Base-by-base conservation (phyloP, 805 yeast genomes). In the Sugiyamaella floridensis region DNA sequence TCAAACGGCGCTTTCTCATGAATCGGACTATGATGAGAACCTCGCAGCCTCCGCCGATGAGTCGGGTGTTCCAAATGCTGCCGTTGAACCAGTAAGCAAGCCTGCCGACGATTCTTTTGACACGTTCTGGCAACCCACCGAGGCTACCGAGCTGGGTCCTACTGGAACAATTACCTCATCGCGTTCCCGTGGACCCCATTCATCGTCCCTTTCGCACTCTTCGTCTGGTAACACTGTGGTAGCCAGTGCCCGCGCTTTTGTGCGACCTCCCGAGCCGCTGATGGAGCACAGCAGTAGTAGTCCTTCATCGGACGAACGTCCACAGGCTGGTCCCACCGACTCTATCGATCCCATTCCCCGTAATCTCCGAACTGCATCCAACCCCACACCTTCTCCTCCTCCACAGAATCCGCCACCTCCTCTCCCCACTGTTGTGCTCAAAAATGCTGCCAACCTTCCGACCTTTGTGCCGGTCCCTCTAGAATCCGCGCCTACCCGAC, bases 1-100 rank as follows among this genome's bases (percentile, higher is more conserved):
- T 41, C 52, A 45, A 28, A 57, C 60, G 6, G 60, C 60, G 7
- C 34, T 20, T 8, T 51, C 57, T 4, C 45, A 40, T 44, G 16
- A 22, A 8, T 15, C 37, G 3, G 37, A 32, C 37, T 10, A 32
- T 11, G 52, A 49, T 45, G 40, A 29, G 12, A 32, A 32, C 37
- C 37, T 32, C 37, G n/a, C 37, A 22, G 26, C 26, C 6, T 6
- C 26, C 3, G 26, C 26, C 6, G 49, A 45, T 15, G 28, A 28
- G n/a, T 40, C 16, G n/a, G n/a, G n/a, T n/a, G 42, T 29, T 6
- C 37, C 16, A 11, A 19, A 32, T 16, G 18, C 29, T 7, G 26
- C 26, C 3, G 3, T 22, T 3, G 26, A 22, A 6, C 26, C 26
- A 22, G 26, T 22, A 22, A 22, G 6, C 26, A 22, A 22, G 37